Base-by-base conservation (phyloP, 805 yeast genomes). In the Candida railenensis region DNA sequence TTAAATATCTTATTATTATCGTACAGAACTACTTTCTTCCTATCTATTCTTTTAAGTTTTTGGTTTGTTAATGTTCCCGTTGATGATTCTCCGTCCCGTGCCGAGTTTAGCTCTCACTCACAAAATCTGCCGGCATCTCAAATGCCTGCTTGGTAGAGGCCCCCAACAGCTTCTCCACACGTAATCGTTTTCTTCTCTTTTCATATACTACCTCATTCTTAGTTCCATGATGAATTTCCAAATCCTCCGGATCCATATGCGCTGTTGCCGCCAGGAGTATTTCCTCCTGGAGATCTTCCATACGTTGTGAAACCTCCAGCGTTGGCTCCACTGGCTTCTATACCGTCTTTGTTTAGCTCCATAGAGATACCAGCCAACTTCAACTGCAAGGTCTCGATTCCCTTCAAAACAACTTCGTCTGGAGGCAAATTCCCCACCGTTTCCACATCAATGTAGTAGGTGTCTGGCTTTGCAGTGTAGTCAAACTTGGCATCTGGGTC, bases 401-500 rank as follows among this genome's bases (percentile, higher is more conserved):
- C 91, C 57, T 91, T 82, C 43, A 83, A 69, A 19, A 94, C 89
- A 22, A 94, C 97, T 55, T 89, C 96, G 59, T 90, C 87, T 1
- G 97, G 95, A 45, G 87, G 81, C 49, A 94, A 79, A 42, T 85
- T 82, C 2, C 99, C 99, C 12, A 91, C 87, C 1, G 97, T 88
- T 67, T 94, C 99, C 8, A 95, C 87, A 54, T 88, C 92, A 61
- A 92, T 70, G 66, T 94, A 94, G 58, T 84, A 94, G 53, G 82
- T 83, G 39, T 79, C 73, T 2, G 99, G 96, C 58, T 78, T 80
- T 4, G 97, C 96, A 37, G 71, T 76, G 63, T 83, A 89, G 64
- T 94, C 97, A 60, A 91, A 91, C 9, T 78, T 77, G 34, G 90
- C 97, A 48, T 85, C 94, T 19, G 89, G 87, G 56, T 81, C 83